A percentile compares a stretch with the other conserved stretches of the same genome.
phyloP scores from a whole-genome alignment of 495 filamentous ascomycete species.

The Podospora pseudopauciseta region DNA sequence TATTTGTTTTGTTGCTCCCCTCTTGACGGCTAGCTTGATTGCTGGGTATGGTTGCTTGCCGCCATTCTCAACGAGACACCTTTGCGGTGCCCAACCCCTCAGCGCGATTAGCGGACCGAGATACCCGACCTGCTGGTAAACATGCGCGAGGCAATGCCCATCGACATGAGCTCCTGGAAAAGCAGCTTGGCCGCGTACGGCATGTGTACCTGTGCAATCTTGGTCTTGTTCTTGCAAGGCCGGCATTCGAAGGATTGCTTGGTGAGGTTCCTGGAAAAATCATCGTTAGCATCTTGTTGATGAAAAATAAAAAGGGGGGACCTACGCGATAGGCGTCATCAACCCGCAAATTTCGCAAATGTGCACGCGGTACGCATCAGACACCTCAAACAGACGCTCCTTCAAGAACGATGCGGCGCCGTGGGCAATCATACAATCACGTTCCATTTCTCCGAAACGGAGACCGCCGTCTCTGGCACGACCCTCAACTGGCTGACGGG shows the following conservation, averaged over 20 bases:
- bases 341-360: constrained; percentile 98
- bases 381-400: constrained; percentile 94
- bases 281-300: constrained; percentile 25
- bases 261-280: constrained; percentile 70
- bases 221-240: constrained; percentile 97
- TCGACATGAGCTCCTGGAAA: constrained; percentile 95
- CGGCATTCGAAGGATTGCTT: constrained; percentile 94
- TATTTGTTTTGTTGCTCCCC: neutral
- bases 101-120: constrained; percentile 51
- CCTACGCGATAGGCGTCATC: constrained; percentile 99
- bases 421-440: constrained; percentile 99
- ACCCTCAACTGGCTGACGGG: constrained; percentile 96
- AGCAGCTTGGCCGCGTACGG: constrained; percentile 97
- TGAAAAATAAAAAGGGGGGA: constrained; percentile 29
- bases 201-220: constrained; percentile 94
- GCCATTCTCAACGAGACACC: neutral
- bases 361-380: constrained; percentile 96
- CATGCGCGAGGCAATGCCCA: constrained; percentile 98
- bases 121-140: constrained; percentile 81
- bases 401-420: constrained; percentile 95
- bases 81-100: neutral
- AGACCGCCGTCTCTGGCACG: constrained; percentile 95
- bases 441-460: constrained; percentile 99
- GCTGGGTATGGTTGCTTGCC: neutral
- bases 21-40: neutral